Conservation (phyloP, 306 rosid genomes). For the Cucurbita moschata region DNA sequence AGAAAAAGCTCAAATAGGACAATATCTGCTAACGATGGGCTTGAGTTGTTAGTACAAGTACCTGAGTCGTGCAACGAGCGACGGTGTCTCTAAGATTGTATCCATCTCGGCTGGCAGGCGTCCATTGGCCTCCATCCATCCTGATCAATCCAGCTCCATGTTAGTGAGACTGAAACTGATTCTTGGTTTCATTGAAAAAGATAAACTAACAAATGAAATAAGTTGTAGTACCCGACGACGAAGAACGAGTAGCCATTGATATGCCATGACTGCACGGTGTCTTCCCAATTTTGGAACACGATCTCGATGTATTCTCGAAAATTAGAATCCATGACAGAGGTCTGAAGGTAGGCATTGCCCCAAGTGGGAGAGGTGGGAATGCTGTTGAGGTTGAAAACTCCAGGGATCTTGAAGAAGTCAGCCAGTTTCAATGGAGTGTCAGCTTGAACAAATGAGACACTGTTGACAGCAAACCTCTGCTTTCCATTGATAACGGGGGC, state of each 20-base stretch:
- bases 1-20: no score
- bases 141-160: conserved; percentile 27
- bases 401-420: conserved; percentile 65
- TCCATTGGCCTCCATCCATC: conserved; percentile 93
- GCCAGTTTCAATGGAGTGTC: conserved; percentile 88
- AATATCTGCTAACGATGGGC: no score
- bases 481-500: conserved; percentile 76
- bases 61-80: conserved; percentile 78
- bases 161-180: background rate
- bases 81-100: conserved; percentile 87
- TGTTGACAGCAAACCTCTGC: conserved; percentile 82
- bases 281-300: conserved; percentile 91
- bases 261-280: conserved; percentile 83
- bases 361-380: conserved; percentile 45
- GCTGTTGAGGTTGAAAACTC: conserved; percentile 71
- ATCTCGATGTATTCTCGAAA: conserved; percentile 75
- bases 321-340: conserved; percentile 73
- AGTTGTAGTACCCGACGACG: conserved; percentile 74
- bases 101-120: conserved; percentile 45
- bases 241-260: conserved; percentile 80
- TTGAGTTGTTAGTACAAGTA: background rate
- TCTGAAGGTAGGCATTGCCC: conserved; percentile 61
- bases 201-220: background rate
- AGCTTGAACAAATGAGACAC: conserved; percentile 53
- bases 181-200: background rate